Base-by-base conservation (phyloP, 352 stramenopile species). In the Phytophthora meadii region DNA sequence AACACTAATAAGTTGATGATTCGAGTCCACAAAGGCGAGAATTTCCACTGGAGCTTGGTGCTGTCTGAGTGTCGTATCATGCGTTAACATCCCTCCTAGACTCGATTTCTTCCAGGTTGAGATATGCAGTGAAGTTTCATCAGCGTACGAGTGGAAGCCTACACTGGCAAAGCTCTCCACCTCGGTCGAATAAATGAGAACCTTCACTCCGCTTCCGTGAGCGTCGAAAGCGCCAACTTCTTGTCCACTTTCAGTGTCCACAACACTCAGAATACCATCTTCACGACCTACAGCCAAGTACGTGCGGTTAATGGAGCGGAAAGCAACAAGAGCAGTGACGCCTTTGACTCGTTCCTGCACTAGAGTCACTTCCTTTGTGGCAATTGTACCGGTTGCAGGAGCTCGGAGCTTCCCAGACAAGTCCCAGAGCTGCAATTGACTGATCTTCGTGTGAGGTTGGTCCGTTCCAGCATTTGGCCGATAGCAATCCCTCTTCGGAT, bases 41-140 rank as follows among this genome's bases (percentile, higher is more conserved):
- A 79, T 44, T 46, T 84, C 69, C n/a, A 82, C 67, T 7, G 78
- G 76, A 6, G 75, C 65, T 15, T 70, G 39, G 34, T 84, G 75
- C 15, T 73, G 66, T 42, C 50, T 76, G 22, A 87, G 69, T 25
- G 61, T 74, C 0, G 76, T 62, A 19, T 86, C 77, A 7, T 67
- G 62, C 15, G 49, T 24, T 47, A 85, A 32, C 34, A 70, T 61
- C 36, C 62, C 61, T 7, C 52, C 64, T 9, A 66, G 62, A 36
- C 73, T 68, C 8, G 70, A 70, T 15, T 81, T 79, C 45, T 75
- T 78, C 76, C 76, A 78, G 14, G 87, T 77, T 25, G 79, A 62
- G 22, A 93, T 77, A 45, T 91, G 72, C 42, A 81, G 55, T 36
- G 81, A 87, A 4, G 80, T 84, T 28, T 93, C 82, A 49, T 93